Percentiles rank a stretch among this genome's conserved stretches.
These are phyloP conservation scores for Tripterygium wilfordii DNA, from an alignment of 177 flowering plant genomes.

Conservation along the genomic window DNA sequence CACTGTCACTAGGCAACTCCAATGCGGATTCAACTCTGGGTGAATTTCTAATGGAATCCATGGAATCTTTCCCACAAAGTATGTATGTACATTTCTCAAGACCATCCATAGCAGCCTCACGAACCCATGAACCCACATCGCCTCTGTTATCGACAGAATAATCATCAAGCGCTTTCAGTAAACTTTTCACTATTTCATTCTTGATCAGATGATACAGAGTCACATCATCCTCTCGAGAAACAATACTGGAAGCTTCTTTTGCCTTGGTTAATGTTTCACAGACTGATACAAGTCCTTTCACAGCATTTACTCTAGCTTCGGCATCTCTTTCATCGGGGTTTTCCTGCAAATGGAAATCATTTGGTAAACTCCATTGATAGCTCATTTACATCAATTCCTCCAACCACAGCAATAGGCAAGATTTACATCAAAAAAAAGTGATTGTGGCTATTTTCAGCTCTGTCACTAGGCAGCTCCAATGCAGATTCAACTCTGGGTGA, in stretches of 20 bases:
- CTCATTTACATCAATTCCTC: constrained; percentile 52
- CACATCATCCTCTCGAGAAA: constrained; percentile 35
- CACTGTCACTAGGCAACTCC: constrained; percentile 12
- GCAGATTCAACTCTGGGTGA: constrained; percentile 10
- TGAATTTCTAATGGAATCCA: constrained; percentile 13
- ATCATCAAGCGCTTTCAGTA: too few species aligned
- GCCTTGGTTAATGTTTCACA: constrained; percentile 65
- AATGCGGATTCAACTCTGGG: constrained; percentile 10
- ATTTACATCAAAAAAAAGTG: constrained; percentile 45
- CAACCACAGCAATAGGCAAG: constrained; percentile 61
- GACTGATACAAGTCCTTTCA: constrained; percentile 73
- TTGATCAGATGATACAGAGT: constrained; percentile 41
- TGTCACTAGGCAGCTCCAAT: constrained; percentile 13
- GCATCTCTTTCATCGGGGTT: constrained; percentile 85
- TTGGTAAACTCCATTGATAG: neutral
- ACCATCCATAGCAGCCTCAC: too few species aligned
- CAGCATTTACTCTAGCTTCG: constrained; percentile 93
- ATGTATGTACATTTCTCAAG: too few species aligned
- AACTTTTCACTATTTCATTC: too few species aligned
- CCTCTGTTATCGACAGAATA: too few species aligned
- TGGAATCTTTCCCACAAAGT: too few species aligned
- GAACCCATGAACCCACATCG: too few species aligned
- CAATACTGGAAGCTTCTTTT: constrained; percentile 20
- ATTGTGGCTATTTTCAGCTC: constrained; percentile 8
- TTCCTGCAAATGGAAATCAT: constrained; percentile 42